These are phyloP conservation scores for Cotoneaster glaucophyllus DNA, from an alignment of 306 rosid species.

Conservation along the genomic window DNA sequence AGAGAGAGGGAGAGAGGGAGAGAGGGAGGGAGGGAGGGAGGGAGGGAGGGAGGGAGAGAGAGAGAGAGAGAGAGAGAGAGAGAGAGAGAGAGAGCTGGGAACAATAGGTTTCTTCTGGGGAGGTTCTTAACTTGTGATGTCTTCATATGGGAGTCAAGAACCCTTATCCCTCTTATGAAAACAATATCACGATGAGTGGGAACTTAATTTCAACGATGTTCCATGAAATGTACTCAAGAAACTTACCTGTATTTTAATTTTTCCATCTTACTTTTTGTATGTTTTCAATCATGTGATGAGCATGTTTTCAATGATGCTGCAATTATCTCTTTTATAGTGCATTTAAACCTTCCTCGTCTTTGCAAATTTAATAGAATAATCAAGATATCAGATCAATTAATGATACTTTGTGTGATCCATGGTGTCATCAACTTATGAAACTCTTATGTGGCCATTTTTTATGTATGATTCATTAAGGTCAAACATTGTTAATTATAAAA, in stretches of 20 bases:
- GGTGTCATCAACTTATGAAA: conserved; percentile 6
- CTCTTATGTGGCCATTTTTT: not conserved
- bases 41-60: too few species aligned
- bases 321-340: not conserved
- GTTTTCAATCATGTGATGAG: conserved; percentile 13
- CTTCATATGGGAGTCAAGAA: not conserved
- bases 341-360: not conserved
- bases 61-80: not conserved
- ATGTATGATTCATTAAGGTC: not conserved
- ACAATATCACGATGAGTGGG: not conserved
- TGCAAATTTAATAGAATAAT: not conserved
- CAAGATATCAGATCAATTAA: not conserved
- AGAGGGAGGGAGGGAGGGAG: too few species aligned
- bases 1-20: too few species aligned
- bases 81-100: not conserved
- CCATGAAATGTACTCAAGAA: not conserved
- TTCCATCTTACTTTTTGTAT: not conserved
- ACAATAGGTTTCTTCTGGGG: conserved; percentile 27
- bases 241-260: not conserved
- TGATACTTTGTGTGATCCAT: not conserved
- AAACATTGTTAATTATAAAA: not conserved
- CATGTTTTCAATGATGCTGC: conserved; percentile 14
- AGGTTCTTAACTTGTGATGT: conserved; percentile 13
- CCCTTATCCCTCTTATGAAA: not conserved
- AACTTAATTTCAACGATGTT: not conserved